Conservation (phyloP, 106 monocot genomes). For the Posidonia australis region DNA sequence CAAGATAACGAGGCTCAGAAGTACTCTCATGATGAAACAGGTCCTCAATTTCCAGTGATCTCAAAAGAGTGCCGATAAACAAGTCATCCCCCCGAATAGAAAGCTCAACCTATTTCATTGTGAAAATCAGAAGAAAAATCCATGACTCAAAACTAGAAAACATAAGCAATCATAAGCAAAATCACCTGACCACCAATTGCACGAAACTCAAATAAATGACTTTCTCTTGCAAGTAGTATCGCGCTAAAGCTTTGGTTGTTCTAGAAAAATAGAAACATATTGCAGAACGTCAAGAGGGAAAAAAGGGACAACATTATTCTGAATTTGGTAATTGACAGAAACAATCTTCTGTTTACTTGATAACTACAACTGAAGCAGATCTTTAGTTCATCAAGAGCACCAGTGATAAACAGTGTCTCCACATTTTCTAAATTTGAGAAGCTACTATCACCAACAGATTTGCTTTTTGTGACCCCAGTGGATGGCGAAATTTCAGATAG, state of each 20-base stretch:
- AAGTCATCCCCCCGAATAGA: slow-evolving; percentile 64
- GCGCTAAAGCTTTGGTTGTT: slow-evolving; percentile 42
- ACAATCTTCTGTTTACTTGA: slow-evolving; percentile 33
- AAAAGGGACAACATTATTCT: neutral
- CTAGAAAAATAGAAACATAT: slow-evolving; percentile 20
- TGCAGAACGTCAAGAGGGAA: neutral
- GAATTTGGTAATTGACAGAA: neutral
- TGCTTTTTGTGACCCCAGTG: slow-evolving; percentile 4
- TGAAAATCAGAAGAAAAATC: slow-evolving; percentile 1
- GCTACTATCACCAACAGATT: slow-evolving; percentile 14
- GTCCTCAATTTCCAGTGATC: slow-evolving; percentile 85
- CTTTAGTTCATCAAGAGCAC: slow-evolving; percentile 82
- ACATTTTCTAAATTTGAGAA: slow-evolving; percentile 17
- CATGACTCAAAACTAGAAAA: neutral
- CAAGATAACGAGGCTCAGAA: slow-evolving; percentile 46
- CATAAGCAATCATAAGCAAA: slow-evolving; percentile 4
- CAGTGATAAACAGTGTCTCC: slow-evolving; percentile 85
- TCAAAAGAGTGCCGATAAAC: slow-evolving; percentile 75
- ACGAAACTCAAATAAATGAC: slow-evolving; percentile 71
- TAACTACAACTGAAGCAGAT: slow-evolving; percentile 61
- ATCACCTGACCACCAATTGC: slow-evolving; percentile 89
- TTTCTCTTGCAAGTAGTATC: slow-evolving; percentile 62
- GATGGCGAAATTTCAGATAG: slow-evolving; percentile 45
- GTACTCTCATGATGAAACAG: slow-evolving; percentile 27
- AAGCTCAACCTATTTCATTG: slow-evolving; percentile 68